phyloP scores from a whole-genome alignment of 768 basidiomycete genomes.

The Lyophyllum decastes region DNA sequence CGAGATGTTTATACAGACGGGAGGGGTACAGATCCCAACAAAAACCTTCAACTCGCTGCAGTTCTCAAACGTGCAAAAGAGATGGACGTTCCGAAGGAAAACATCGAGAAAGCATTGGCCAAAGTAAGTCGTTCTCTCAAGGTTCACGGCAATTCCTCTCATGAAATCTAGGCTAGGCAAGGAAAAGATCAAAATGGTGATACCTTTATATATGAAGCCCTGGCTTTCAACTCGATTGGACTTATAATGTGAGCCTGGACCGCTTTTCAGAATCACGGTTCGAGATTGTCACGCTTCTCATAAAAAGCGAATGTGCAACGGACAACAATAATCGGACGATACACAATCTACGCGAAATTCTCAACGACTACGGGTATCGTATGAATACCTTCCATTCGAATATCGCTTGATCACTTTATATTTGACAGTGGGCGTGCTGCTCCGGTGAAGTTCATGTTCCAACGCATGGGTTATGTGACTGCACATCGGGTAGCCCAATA shows the following conservation, averaged over 20 bases:
- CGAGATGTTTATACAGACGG: conserved; percentile 41
- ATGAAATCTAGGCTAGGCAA: conserved; percentile 43
- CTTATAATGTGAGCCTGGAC: conserved; percentile 55
- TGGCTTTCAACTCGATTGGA: conserved; percentile 59
- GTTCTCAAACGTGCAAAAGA: conserved; percentile 59
- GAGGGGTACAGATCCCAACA: conserved; percentile 53
- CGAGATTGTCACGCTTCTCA: background rate
- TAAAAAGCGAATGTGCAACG: conserved; percentile 56
- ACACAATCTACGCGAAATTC: conserved; percentile 53
- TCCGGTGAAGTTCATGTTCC: conserved; percentile 68
- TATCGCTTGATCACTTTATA: background rate
- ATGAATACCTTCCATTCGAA: background rate
- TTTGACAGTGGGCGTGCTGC: conserved; percentile 56
- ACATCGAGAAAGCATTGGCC: conserved; percentile 62
- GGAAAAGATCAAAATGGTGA: conserved; percentile 48
- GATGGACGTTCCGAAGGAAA: conserved; percentile 66
- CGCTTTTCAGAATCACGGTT: background rate
- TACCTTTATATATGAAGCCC: conserved; percentile 59
- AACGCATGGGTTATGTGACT: conserved; percentile 52
- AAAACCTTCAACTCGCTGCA: conserved; percentile 53
- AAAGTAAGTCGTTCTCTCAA: conserved; percentile 37
- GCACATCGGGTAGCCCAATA: conserved; percentile 41
- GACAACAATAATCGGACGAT: conserved; percentile 67
- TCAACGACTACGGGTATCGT: conserved; percentile 47
- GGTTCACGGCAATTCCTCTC: background rate